Base-by-base conservation (phyloP, 257 asterid genomes). In the Marsdenia floribunda region DNA sequence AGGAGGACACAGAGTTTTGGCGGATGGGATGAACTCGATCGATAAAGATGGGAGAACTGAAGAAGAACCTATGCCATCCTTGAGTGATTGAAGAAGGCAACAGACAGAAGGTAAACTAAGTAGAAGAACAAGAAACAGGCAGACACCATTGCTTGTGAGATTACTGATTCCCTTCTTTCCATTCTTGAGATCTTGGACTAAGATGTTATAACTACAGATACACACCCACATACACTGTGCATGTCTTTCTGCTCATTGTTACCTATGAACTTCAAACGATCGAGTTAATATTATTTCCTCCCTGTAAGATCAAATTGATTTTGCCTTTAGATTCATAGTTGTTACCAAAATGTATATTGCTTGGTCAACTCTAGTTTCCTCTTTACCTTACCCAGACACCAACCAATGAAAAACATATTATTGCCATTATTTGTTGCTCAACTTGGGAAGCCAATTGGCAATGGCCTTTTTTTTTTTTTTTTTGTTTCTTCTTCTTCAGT, bases 21-120 rank as follows among this genome's bases (percentile, higher is more conserved):
- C 14, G 98, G 98, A 53, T 93, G 98, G 98, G 98, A 93, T 71
- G 98, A 93, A 85, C 90, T 93, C 11, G 95, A 91, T 74, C 8
- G 33, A 29, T 29, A 76, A 71, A 68, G 82, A 80, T 52, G 73
- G 76, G 83, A 78, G 83, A 76, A 73, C 19, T 54, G 79, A 81
- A 3, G 78, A 75, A 75, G 76, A 68, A 65, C 80, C 89, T 57
- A 71, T 53, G 64, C 46, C 46, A n/a, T 14, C 70, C 18, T 63
- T 77, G 3, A 81, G 49, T n/a, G 72, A 80, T 10, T 80, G 77
- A 63, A 53, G 77, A 54, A 78, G 69, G 60, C 61, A 29, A 19
- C 73, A 71, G 67, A 76, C 78, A 53, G 61, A 76, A 75, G 83
- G 83, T 50, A 85, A 84, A 77, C 75, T 81, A 79, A 84, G 87